These are phyloP conservation scores for Aristolochia californica DNA, from an alignment of 164 flowering plant genomes.

Conservation along the genomic window DNA sequence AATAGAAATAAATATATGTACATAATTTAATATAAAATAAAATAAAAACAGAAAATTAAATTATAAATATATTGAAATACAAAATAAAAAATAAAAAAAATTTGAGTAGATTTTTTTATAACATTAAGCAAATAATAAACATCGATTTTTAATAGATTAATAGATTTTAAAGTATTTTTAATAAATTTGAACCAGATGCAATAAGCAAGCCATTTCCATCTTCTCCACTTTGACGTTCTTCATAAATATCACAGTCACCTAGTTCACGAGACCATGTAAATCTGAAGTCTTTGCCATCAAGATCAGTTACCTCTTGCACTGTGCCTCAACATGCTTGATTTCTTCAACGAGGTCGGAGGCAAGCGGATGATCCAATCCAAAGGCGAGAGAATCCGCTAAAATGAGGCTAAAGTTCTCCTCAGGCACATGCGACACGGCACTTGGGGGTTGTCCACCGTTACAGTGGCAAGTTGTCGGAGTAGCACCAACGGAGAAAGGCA, in stretches of 20 bases:
- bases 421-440: conserved; percentile 11
- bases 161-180: too few species aligned
- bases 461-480: conserved; percentile 25
- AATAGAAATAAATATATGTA: too few species aligned
- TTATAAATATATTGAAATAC: too few species aligned
- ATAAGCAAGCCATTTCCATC: conserved; percentile 85
- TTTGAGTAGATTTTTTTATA: too few species aligned
- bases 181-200: conserved; percentile 87
- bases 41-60: too few species aligned
- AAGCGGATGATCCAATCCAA: conserved; percentile 70
- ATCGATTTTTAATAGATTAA: too few species aligned
- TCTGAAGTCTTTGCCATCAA: conserved; percentile 82
- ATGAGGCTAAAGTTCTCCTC: conserved; percentile 73
- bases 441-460: conserved; percentile 5
- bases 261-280: conserved; percentile 82
- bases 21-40: too few species aligned
- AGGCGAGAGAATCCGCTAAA: conserved; percentile 43
- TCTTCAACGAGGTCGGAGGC: conserved; percentile 78
- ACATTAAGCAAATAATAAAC: too few species aligned
- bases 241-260: conserved; percentile 90
- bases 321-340: conserved; percentile 72
- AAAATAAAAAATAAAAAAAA: too few species aligned
- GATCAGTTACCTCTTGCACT: conserved; percentile 83
- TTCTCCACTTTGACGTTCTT: conserved; percentile 74
- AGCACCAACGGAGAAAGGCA: conserved; percentile 21